Base-by-base conservation (phyloP, 2,329 filamentous ascomycete species). In the Fusarium sp. region DNA sequence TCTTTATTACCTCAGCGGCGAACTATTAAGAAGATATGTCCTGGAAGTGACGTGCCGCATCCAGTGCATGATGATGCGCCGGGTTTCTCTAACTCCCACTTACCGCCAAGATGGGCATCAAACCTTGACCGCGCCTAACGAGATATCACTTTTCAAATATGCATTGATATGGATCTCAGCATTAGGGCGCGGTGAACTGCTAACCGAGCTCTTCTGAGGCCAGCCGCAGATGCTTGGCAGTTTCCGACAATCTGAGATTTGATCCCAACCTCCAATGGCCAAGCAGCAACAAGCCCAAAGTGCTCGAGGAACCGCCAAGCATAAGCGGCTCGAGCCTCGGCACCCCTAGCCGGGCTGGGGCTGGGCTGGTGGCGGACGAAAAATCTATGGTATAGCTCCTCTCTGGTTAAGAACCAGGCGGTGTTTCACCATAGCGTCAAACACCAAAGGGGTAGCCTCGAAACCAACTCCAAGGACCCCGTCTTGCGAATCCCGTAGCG, bases 31-130 rank as follows among this genome's bases (percentile, higher is more conserved):
- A 29, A 29, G 29, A 31, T 9, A 9, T 31, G 37, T 84, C 89
- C 77, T 92, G 90, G 90, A 90, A 90, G 81, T 88, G 81, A 80
- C 64, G 54, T 57, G 64, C 58, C 41, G 60, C 62, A 24, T 39
- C 52, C 33, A 54, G 57, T 62, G 58, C 68, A 76, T 68, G 63
- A 65, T 65, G 60, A 63, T 48, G 39, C 52, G 39, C 57, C 61
- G 48, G 61, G 57, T 27, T 52, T 50, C 54, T 61, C 63, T 59
- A 66, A 66, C 71, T 62, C 54, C 35, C 29, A 41, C 52, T 20
- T 63, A 45, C 66, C 57, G 64, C 63, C 68, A 69, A 78, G 67
- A 68, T 68, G 73, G 52, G 60, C 22, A 75, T 70, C 69, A 75
- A 75, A 67, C 66, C 22, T 68, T 73, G 66, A 35, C 54, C 43